These are phyloP conservation scores for Mycena leptocephala DNA, from an alignment of 768 basidiomycete genomes.

Conservation along the genomic window DNA sequence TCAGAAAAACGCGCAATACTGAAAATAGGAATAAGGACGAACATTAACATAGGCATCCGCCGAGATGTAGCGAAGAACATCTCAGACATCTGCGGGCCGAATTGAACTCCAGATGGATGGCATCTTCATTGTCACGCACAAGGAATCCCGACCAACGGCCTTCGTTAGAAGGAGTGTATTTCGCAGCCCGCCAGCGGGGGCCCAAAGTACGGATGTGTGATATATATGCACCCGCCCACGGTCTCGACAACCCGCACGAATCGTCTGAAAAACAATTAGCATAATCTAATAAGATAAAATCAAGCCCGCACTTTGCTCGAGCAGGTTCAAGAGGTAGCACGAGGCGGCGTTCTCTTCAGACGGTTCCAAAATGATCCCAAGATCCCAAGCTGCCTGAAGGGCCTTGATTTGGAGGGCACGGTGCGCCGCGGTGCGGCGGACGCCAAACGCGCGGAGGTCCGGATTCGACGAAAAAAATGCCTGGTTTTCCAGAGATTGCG, in stretches of 20 bases:
- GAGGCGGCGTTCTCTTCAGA: slow-evolving; percentile 23
- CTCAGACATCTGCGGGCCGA: slow-evolving; percentile 16
- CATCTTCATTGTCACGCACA: not conserved
- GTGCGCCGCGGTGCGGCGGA: not conserved
- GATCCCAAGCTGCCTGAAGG: slow-evolving; percentile 19
- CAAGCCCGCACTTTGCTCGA: slow-evolving; percentile 6
- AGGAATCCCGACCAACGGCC: slow-evolving; percentile 17
- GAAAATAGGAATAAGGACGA: not conserved
- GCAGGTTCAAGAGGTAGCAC: slow-evolving; percentile 22
- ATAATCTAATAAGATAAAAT: not conserved
- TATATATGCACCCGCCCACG: slow-evolving; percentile 21
- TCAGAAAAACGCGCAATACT: not conserved
- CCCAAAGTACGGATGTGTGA: slow-evolving; percentile 21
- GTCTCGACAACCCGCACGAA: not conserved
- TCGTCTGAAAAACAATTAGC: not conserved
- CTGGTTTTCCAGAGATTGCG: slow-evolving; percentile 5
- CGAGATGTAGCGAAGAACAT: not conserved
- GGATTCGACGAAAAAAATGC: not conserved
- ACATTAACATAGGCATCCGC: slow-evolving; percentile 20
- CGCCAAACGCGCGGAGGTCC: slow-evolving; percentile 7
- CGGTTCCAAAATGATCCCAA: slow-evolving; percentile 11
- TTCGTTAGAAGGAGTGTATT: not conserved
- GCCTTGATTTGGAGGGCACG: slow-evolving; percentile 2
- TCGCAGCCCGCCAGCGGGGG: not conserved
- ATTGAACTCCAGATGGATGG: not conserved